phyloP scores from a whole-genome alignment of 805 yeast genomes.

The Kodamaea hsintzibuensis region DNA sequence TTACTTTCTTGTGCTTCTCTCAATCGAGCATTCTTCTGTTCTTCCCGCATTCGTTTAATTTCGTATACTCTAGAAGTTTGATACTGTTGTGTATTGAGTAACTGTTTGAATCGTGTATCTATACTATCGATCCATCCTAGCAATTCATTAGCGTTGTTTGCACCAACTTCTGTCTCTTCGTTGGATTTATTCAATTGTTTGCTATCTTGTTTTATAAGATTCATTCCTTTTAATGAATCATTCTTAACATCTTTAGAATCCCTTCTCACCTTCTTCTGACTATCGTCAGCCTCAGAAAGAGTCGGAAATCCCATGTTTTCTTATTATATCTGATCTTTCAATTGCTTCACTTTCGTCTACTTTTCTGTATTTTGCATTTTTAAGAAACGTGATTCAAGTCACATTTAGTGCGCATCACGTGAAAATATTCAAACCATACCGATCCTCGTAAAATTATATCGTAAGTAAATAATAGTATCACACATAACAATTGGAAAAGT shows the following conservation, averaged over 20 bases:
- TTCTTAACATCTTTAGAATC: background rate
- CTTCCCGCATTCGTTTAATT: conserved; percentile 11
- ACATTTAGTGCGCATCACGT: background rate
- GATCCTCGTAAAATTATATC: too few relatives aligned
- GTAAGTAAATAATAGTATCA: too few relatives aligned
- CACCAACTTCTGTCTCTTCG: background rate
- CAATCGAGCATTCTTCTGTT: conserved; percentile 20
- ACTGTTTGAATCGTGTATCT: conserved; percentile 20
- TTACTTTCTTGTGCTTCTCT: conserved; percentile 19
- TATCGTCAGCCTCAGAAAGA: background rate
- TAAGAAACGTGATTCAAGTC: background rate
- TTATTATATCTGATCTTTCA: background rate
- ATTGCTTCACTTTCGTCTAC: background rate
- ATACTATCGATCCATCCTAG: conserved; percentile 33
- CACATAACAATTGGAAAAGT: too few relatives aligned
- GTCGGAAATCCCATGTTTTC: background rate
- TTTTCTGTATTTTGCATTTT: background rate
- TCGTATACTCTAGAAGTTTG: conserved; percentile 16
- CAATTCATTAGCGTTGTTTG: conserved; percentile 19
- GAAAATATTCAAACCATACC: too few relatives aligned
- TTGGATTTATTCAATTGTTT: background rate
- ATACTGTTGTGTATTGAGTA: conserved; percentile 19
- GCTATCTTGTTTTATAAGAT: background rate
- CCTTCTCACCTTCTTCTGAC: background rate
- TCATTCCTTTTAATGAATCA: background rate